Base-by-base conservation (phyloP, 2,329 filamentous ascomycete genomes). In the Trichoderma koningiopsis region DNA sequence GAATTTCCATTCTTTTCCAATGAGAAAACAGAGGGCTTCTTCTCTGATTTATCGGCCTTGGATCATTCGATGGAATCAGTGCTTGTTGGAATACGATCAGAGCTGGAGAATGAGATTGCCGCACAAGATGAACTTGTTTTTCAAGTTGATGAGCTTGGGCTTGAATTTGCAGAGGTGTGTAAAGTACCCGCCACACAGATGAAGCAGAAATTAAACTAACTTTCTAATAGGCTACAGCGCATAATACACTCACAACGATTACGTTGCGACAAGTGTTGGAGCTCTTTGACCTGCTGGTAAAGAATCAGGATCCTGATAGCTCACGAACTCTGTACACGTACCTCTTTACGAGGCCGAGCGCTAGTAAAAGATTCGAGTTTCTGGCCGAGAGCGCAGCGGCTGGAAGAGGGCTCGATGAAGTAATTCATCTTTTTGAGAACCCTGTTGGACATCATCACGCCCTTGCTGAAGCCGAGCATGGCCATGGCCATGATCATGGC, bases 141-240 rank as follows among this genome's bases (percentile, higher is more conserved):
- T 52, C 83, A 85, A 70, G 77, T 87, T 58, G 83, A 86, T 33
- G 82, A 85, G 70, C 80, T 87, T 52, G 84, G 83, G 10, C 78
- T 87, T 37, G 84, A 87, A 74, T 86, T 86, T 75, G 78, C 83
- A 24, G 84, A 87, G 78, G 83, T 84, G 77, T 72, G 82, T 71
- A 19, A 58, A 14, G 8, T 22, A 10, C 6, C n/a, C 5, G 7
- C 5, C 37, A 24, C 10, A 4, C 19, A 16, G 5, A 11, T 33
- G 24, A 24, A 55, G 6, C 13, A 19, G 11, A 2, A 61, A 6
- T 55, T 16, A 22, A 27, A 27, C 56, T 81, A 74, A 81, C 74
- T 8, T 35, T 35, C 29, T 35, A 49, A 2, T 59, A 83, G 81
- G 80, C 81, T 37, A 78, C 75, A 8, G 73, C 76, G n/a, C 74